Evolutionary conservation across 2,329 filamentous ascomycete species (phyloP).

Genomic region (Fusarium sp.): DNA sequence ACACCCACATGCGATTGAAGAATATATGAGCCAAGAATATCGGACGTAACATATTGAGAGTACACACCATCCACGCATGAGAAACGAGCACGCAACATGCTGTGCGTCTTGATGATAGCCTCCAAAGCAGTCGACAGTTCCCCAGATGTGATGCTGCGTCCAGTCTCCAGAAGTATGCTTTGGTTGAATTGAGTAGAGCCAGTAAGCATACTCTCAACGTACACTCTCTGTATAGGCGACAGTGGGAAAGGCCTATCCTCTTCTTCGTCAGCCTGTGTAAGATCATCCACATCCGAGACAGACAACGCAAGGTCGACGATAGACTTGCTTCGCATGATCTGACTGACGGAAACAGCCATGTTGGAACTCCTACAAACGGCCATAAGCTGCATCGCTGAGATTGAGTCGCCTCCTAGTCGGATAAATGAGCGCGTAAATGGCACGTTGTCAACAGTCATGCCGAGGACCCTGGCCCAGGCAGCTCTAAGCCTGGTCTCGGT

Average conservation of each 20-base stretch:
- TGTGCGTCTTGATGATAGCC: constrained; percentile 20
- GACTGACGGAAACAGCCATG: constrained; percentile 28
- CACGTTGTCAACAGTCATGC: constrained; percentile 1
- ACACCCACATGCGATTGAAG: not conserved
- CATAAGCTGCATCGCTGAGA: constrained; percentile 40
- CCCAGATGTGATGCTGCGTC: not conserved
- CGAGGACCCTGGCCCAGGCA: constrained; percentile 27
- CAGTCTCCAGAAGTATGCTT: constrained; percentile 25
- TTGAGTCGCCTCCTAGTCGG: constrained; percentile 37
- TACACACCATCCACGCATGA: not conserved
- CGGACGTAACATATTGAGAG: constrained; percentile 19
- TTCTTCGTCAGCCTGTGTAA: constrained; percentile 3
- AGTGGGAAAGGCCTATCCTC: constrained; percentile 6
- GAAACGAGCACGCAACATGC: constrained; percentile 37
- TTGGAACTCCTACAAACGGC: constrained; percentile 27
- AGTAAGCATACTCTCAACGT: constrained; percentile 14
- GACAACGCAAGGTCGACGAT: constrained; percentile 34
- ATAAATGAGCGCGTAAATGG: constrained; percentile 35
- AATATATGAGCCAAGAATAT: constrained; percentile 1
- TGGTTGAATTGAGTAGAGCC: constrained; percentile 36
- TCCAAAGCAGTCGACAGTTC: constrained; percentile 13
- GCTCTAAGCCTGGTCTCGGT: constrained; percentile 20
- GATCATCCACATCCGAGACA: not conserved
- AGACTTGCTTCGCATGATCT: constrained; percentile 40
- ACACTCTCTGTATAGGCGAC: constrained; percentile 26